Evolutionary conservation across 2,329 filamentous ascomycete genomes (phyloP).

Genomic region (Fusarium sp.): DNA sequence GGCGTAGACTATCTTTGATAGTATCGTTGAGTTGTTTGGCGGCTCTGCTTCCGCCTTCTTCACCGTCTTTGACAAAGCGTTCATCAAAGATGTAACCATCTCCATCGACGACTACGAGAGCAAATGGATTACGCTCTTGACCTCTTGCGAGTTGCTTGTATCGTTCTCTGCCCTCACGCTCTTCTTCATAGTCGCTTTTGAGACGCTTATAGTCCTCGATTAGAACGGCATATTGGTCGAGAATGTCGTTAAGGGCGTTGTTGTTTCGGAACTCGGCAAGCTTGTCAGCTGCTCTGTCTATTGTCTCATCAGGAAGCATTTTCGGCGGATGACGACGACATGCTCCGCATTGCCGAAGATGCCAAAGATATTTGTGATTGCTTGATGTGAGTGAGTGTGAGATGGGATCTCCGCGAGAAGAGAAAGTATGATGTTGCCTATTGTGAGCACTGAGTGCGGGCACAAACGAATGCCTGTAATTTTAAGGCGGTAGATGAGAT

Average conservation of each 20-base stretch:
- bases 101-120: conserved; percentile 71
- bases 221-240: conserved; percentile 53
- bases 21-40: conserved; percentile 65
- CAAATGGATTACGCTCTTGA: conserved; percentile 68
- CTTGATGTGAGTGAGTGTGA: not conserved
- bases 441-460: conserved; percentile 14
- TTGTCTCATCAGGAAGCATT: conserved; percentile 40
- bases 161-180: conserved; percentile 63
- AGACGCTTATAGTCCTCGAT: conserved; percentile 67
- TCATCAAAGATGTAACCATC: conserved; percentile 69
- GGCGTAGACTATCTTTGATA: conserved; percentile 61
- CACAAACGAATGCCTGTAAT: not conserved
- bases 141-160: conserved; percentile 66
- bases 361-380: not conserved
- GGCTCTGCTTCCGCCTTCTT: conserved; percentile 67
- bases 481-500: conserved; percentile 14
- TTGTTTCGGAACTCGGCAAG: conserved; percentile 50
- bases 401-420: not conserved
- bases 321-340: conserved; percentile 18
- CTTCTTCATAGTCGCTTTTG: conserved; percentile 69
- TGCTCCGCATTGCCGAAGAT: conserved; percentile 30
- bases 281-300: conserved; percentile 42
- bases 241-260: conserved; percentile 47
- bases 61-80: conserved; percentile 59
- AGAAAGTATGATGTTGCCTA: conserved; percentile 5